Evolutionary conservation across 257 asterid species (phyloP).

Genomic region (Paulownia fortunei): DNA sequence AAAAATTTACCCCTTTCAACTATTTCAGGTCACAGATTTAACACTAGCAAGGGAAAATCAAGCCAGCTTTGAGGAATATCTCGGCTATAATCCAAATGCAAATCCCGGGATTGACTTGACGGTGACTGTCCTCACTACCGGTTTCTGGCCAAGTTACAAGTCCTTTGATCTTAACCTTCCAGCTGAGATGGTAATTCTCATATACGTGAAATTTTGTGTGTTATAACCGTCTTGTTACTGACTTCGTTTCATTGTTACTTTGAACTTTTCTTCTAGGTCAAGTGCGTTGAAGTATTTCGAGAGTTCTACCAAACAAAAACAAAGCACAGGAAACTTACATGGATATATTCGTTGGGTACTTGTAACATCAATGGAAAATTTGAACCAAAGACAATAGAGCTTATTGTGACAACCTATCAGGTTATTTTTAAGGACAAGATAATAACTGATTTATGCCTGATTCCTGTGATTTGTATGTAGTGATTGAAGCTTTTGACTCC

Average conservation of each 20-base stretch:
- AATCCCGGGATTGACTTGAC: slow-evolving; percentile 94
- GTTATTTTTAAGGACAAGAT: slow-evolving; percentile 29
- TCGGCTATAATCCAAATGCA: slow-evolving; percentile 61
- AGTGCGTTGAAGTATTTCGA: slow-evolving; percentile 63
- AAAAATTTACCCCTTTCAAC: slow-evolving; percentile 21
- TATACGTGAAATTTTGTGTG: neutral
- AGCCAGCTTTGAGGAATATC: slow-evolving; percentile 86
- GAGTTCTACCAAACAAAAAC: slow-evolving; percentile 69
- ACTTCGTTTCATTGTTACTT: slow-evolving; percentile 9
- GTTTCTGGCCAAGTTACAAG: slow-evolving; percentile 99
- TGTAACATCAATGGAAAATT: slow-evolving; percentile 63
- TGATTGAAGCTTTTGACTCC: slow-evolving; percentile 8
- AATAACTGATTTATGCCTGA: neutral
- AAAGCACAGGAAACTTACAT: slow-evolving; percentile 63
- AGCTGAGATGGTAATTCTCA: slow-evolving; percentile 77
- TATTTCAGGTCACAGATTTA: slow-evolving; percentile 86
- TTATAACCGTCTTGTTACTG: neutral
- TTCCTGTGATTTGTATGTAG: neutral
- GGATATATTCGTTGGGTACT: slow-evolving; percentile 68
- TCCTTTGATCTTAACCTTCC: slow-evolving; percentile 98
- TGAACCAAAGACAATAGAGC: slow-evolving; percentile 59
- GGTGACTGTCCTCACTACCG: slow-evolving; percentile 95
- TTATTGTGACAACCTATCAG: slow-evolving; percentile 63
- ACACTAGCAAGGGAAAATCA: slow-evolving; percentile 95
- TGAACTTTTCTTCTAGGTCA: slow-evolving; percentile 53